These are phyloP conservation scores for Phaffia australis DNA, from an alignment of 768 basidiomycete genomes.

Conservation along the genomic window DNA sequence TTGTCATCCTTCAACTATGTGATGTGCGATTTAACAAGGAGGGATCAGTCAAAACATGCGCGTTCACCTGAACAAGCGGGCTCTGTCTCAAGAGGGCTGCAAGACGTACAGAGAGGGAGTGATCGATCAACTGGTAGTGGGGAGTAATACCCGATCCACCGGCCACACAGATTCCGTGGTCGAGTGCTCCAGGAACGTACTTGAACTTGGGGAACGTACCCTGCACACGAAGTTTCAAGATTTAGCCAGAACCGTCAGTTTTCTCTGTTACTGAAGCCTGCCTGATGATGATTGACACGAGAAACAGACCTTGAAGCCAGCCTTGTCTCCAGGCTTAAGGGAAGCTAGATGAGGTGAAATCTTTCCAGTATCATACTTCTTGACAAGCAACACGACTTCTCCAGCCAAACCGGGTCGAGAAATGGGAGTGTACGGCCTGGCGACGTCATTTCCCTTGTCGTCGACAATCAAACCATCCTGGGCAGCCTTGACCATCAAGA, in stretches of 20 bases:
- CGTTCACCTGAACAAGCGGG: not conserved
- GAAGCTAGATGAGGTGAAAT: constrained; percentile 71
- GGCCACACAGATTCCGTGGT: constrained; percentile 64
- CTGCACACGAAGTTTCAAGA: not conserved
- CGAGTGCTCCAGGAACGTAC: constrained; percentile 47
- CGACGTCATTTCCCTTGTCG: constrained; percentile 70
- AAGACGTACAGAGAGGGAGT: constrained; percentile 22
- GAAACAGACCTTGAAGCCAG: constrained; percentile 64
- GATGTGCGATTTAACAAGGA: constrained; percentile 26
- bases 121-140: constrained; percentile 45
- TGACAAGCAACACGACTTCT: constrained; percentile 69
- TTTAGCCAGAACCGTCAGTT: not conserved
- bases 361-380: constrained; percentile 60
- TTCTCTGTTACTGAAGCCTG: not conserved
- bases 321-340: constrained; percentile 66
- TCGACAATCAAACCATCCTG: constrained; percentile 48
- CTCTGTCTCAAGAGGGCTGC: not conserved
- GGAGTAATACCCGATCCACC: constrained; percentile 78
- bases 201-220: constrained; percentile 71
- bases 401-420: constrained; percentile 64
- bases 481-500: constrained; percentile 64
- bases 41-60: not conserved
- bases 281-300: not conserved
- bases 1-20: constrained; percentile 56
- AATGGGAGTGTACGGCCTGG: constrained; percentile 80